phyloP scores from a whole-genome alignment of 2,329 filamentous ascomycete genomes.

The Stagonosporopsis vannaccii region DNA sequence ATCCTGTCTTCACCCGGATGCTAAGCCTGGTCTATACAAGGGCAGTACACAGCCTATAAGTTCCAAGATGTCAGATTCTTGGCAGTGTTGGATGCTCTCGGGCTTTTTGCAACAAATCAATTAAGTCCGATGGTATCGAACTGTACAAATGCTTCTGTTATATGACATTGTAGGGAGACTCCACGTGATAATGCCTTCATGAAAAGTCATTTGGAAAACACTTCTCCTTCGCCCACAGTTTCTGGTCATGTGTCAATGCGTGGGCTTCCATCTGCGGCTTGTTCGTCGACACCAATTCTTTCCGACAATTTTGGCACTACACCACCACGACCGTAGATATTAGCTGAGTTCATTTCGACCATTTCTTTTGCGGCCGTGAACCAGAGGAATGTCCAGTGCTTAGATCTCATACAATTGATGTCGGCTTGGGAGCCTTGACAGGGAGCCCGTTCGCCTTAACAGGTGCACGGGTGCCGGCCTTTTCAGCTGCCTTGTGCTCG shows the following conservation, averaged over 20 bases:
- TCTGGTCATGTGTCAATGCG: constrained; percentile 59
- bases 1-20: too few species aligned
- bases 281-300: constrained; percentile 62
- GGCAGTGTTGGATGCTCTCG: too few species aligned
- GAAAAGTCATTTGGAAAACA: constrained; percentile 62
- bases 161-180: too few species aligned
- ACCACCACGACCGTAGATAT: background rate
- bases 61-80: too few species aligned
- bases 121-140: background rate
- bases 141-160: too few species aligned
- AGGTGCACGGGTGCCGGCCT: constrained; percentile 61
- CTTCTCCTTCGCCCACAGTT: constrained; percentile 64
- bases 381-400: background rate
- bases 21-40: too few species aligned
- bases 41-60: too few species aligned
- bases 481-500: constrained; percentile 63
- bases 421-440: constrained; percentile 63
- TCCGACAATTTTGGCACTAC: constrained; percentile 61
- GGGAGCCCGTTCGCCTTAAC: constrained; percentile 64
- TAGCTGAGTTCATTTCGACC: constrained; percentile 10
- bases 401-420: constrained; percentile 54
- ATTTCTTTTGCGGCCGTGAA: background rate
- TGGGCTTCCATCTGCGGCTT: constrained; percentile 61
- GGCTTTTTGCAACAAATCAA: too few species aligned
- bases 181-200: background rate